Percentiles rank a stretch among this genome's conserved stretches.
phyloP scores from a whole-genome alignment of 371 early-diverging fungal genomes.

The Circinella minor region DNA sequence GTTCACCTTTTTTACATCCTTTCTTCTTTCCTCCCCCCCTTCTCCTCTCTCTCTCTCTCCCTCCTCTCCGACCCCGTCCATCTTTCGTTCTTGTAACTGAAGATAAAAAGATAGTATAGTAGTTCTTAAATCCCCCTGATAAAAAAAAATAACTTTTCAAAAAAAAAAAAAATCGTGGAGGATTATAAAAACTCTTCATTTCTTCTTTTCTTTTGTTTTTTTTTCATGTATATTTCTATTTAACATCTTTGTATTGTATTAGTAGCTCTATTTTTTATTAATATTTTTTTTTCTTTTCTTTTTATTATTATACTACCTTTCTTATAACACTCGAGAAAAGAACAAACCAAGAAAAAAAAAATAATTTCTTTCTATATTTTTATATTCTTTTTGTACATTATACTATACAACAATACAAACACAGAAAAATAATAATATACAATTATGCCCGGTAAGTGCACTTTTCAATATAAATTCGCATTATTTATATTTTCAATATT shows the following conservation, averaged over 20 bases:
- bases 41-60: neutral
- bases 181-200: conserved; percentile 10
- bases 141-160: conserved; percentile 1
- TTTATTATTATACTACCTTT: neutral
- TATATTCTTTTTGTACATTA: conserved; percentile 16
- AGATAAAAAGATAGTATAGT: no score
- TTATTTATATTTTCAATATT: neutral
- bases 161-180: neutral
- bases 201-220: conserved; percentile 7
- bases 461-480: neutral
- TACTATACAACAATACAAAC: neutral
- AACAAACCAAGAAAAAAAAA: no score
- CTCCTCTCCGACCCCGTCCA: neutral
- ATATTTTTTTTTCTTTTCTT: no score
- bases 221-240: conserved; percentile 11
- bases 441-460: conserved; percentile 10
- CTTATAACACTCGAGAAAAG: neutral
- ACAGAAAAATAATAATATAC: neutral
- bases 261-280: conserved; percentile 10
- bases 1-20: no score
- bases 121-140: conserved; percentile 6
- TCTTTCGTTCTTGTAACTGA: neutral
- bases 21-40: neutral
- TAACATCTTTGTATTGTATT: conserved; percentile 16
- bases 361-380: neutral